A percentile compares a stretch with the other conserved stretches of the same genome.
These are phyloP conservation scores for Ceratocystis destructans DNA, from an alignment of 2,329 filamentous ascomycete genomes.

Conservation along the genomic window DNA sequence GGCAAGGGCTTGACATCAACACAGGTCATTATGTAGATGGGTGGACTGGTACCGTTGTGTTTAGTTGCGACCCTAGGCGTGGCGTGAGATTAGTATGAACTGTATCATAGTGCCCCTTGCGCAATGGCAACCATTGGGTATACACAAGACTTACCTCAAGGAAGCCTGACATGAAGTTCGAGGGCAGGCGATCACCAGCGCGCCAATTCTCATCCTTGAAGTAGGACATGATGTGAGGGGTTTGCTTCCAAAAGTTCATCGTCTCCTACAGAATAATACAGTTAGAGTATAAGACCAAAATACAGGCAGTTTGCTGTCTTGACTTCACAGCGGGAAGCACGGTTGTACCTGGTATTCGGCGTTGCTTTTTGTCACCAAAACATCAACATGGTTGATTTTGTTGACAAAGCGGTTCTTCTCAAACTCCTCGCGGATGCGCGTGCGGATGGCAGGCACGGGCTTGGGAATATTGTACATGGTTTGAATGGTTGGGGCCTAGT, in stretches of 20 bases:
- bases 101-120: neutral
- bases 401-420: constrained; percentile 89
- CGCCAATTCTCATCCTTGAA: constrained; percentile 73
- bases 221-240: constrained; percentile 90
- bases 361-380: constrained; percentile 80
- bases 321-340: neutral
- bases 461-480: constrained; percentile 91
- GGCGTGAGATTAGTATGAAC: constrained; percentile 7
- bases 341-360: constrained; percentile 74
- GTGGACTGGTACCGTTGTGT: neutral
- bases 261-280: constrained; percentile 54
- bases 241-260: constrained; percentile 98
- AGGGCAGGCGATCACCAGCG: constrained; percentile 65
- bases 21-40: neutral
- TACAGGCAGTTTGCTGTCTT: neutral
- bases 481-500: constrained; percentile 86
- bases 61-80: constrained; percentile 42
- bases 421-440: constrained; percentile 92
- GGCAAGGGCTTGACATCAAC: neutral
- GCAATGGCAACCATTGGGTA: neutral
- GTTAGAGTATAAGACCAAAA: neutral
- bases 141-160: constrained; percentile 56
- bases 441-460: constrained; percentile 74
- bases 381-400: constrained; percentile 76
- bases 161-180: constrained; percentile 88